Evolutionary conservation across 208 protist species (phyloP).

Genomic region (Cochliopodium minus): DNA sequence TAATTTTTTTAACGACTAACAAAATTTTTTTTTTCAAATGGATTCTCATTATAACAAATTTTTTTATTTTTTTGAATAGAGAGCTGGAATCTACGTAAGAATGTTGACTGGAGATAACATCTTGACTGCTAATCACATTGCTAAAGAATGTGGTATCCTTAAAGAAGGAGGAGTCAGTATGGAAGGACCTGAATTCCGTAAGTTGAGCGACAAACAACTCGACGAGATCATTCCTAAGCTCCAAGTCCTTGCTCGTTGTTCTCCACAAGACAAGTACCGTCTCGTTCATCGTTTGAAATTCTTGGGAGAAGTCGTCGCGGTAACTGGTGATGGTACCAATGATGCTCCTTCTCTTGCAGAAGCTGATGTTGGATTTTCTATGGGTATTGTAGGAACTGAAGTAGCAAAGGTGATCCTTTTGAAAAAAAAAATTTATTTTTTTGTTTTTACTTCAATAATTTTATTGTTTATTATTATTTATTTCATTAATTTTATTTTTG

Average conservation of each 20-base stretch:
- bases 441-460: no score
- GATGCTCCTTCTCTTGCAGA: constrained; percentile 33
- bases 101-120: constrained; percentile 71
- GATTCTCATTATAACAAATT: no score
- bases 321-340: constrained; percentile 40
- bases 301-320: constrained; percentile 26
- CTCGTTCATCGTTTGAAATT: constrained; percentile 15
- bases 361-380: constrained; percentile 36
- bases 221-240: constrained; percentile 36
- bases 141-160: constrained; percentile 42
- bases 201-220: constrained; percentile 30
- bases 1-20: no score
- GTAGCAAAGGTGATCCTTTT: constrained; percentile 30
- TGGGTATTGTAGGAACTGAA: constrained; percentile 33
- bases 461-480: background rate
- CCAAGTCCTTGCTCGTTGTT: constrained; percentile 35
- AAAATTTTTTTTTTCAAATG: no score
- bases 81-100: constrained; percentile 46
- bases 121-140: constrained; percentile 49
- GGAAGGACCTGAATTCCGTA: constrained; percentile 62
- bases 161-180: constrained; percentile 39
- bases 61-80: no score
- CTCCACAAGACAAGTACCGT: constrained; percentile 22
- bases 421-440: no score
- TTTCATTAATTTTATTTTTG: no score